Evolutionary conservation across 148 eudicot genomes (phyloP), one percentile per base, ranked within the genome.

Genomic region (Heliamphora exappendiculata): DNA sequence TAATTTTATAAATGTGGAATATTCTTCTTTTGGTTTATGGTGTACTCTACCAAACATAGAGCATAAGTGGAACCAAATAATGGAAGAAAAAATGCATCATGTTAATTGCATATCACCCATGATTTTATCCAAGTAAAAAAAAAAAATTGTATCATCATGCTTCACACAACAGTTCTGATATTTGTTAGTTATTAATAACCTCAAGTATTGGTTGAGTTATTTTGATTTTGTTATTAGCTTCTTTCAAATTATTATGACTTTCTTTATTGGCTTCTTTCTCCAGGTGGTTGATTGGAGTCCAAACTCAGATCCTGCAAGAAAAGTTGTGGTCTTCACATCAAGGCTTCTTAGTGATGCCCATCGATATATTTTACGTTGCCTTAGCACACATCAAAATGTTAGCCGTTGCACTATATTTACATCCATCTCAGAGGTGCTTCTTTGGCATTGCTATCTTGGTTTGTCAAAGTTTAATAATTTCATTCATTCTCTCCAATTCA

Each of bases 321-420:
- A 91, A 81, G 81, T 92, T 79, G 92, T 91, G 81, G 82, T 92
- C 66, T 83, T 95, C 75, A 88, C 97, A 37, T 89, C 97, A 39
- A 80, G 93, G 72, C 88, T 92, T 70, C 83, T 95, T 62, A 95
- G 94, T 86, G 97, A 95, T 87, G 86, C 92, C 16, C 99, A 96
- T 79, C 93, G 99, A 31, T 96, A 93, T 76, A 83, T 90, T 72
- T 79, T 96, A 70, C 94, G 97, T 47, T 93, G 98, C 83, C 87
- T 96, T 67, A 88, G 84, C 78, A 76, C 86, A 13, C 90, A 88
- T 83, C 91, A 89, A 76, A 77, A 76, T 74, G 81, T 91, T 82
- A 72, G 74, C 68, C 55, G 36, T 16, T 96, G 99, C 85, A 80
- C 76, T 75, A 82, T 96, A 69, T 90, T 88, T 73, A 96, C 98